phyloP scores from a whole-genome alignment of 495 filamentous ascomycete species.

The Aspergillus mulundensis region DNA sequence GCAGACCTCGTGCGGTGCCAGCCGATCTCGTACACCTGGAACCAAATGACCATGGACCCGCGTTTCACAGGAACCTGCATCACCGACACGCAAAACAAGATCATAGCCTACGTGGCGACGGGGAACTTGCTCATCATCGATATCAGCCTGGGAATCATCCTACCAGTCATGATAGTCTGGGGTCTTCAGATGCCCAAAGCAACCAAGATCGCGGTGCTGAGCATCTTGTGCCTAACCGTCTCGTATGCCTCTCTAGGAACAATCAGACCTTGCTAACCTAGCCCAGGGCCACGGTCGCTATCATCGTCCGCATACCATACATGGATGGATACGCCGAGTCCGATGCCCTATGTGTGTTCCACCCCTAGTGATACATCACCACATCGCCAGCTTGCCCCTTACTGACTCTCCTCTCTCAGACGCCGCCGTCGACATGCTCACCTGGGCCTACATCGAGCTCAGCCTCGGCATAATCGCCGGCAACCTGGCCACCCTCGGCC shows the following conservation, averaged over 20 bases:
- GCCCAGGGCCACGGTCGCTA: not conserved
- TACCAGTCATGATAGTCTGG: not conserved
- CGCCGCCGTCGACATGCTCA: not conserved
- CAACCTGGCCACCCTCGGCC: not conserved
- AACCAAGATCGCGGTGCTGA: not conserved
- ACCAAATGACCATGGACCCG: not conserved
- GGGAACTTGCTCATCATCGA: not conserved
- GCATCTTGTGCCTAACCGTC: not conserved
- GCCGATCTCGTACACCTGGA: not conserved
- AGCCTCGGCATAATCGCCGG: not conserved
- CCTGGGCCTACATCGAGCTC: not conserved
- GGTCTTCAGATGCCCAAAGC: not conserved
- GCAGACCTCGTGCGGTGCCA: not conserved
- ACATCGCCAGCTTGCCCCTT: too few species aligned
- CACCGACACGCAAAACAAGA: not conserved
- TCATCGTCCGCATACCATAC: not conserved
- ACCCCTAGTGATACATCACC: too few species aligned
- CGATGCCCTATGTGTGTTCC: not conserved
- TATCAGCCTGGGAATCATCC: not conserved
- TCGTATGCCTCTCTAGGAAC: not conserved
- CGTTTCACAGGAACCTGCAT: not conserved
- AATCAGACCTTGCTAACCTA: not conserved
- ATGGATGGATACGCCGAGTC: not conserved
- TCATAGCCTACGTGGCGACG: not conserved
- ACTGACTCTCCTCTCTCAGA: too few species aligned